These are phyloP conservation scores for Tricholoma hemisulphureum DNA, from an alignment of 768 basidiomycete genomes.

Conservation along the genomic window DNA sequence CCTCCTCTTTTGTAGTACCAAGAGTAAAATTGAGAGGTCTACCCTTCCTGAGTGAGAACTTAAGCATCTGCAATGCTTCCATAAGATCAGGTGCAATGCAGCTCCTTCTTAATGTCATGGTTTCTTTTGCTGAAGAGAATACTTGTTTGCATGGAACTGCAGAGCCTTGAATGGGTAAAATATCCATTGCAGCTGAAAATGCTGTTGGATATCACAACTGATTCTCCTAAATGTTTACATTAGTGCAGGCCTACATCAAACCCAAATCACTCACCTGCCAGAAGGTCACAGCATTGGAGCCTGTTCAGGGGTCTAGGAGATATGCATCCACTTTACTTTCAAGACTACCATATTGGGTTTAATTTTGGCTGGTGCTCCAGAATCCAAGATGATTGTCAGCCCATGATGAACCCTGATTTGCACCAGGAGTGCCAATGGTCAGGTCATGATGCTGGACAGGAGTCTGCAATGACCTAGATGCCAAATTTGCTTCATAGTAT, in stretches of 20 bases:
- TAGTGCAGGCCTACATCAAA: neutral
- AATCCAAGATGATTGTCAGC: conserved; percentile 6
- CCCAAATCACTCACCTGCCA: conserved; percentile 21
- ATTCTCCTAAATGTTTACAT: conserved; percentile 13
- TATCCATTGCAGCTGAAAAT: conserved; percentile 29
- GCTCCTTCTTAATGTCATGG: conserved; percentile 24
- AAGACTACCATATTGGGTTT: conserved; percentile 1
- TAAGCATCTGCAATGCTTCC: too few species aligned
- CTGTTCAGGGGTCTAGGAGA: conserved; percentile 7
- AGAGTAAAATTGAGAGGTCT: conserved; percentile 22
- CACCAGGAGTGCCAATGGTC: too few species aligned
- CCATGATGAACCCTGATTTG: conserved; percentile 1
- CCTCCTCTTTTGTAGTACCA: conserved; percentile 15
- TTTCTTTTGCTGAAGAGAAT: conserved; percentile 25
- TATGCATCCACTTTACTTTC: conserved; percentile 19
- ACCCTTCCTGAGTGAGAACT: conserved; percentile 21
- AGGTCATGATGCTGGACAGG: too few species aligned
- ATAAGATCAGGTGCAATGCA: conserved; percentile 20
- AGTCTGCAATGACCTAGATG: too few species aligned
- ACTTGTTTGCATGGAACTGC: conserved; percentile 1
- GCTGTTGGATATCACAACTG: conserved; percentile 23
- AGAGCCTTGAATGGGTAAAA: conserved; percentile 32
- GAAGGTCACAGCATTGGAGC: conserved; percentile 10
- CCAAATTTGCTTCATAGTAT: too few species aligned
- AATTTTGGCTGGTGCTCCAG: neutral